phyloP scores from a whole-genome alignment of 2,329 filamentous ascomycete species.

The Colletotrichum liaoningense region DNA sequence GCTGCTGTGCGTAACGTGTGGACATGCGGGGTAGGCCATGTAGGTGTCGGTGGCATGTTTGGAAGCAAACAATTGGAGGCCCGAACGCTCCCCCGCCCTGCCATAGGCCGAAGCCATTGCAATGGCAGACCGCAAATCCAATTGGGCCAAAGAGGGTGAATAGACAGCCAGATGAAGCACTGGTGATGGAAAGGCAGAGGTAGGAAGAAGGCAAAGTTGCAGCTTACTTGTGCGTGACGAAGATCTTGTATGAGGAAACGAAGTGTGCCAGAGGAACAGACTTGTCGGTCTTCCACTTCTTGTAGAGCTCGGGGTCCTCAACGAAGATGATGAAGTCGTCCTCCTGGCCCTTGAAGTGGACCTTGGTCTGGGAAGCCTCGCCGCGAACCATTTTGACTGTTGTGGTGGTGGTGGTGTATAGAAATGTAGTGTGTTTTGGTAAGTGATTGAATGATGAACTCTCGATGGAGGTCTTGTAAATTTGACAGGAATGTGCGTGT shows the following conservation, averaged over 20 bases:
- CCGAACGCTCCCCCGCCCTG: not conserved
- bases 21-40: not conserved
- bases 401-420: conserved; percentile 21
- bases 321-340: conserved; percentile 72
- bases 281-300: conserved; percentile 87
- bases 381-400: conserved; percentile 73
- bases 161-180: too few species aligned
- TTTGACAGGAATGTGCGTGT: conserved; percentile 23
- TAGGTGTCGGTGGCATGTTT: not conserved
- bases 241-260: conserved; percentile 88
- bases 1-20: not conserved
- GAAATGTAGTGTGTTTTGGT: conserved; percentile 19
- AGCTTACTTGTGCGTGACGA: conserved; percentile 87
- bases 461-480: conserved; percentile 19
- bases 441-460: conserved; percentile 33
- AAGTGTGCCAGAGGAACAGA: conserved; percentile 85
- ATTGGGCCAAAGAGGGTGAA: not conserved
- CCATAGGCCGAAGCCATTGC: not conserved
- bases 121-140: not conserved
- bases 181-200: not conserved
- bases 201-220: conserved; percentile 17
- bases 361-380: conserved; percentile 77
- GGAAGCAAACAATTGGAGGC: not conserved
- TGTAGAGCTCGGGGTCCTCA: conserved; percentile 70
- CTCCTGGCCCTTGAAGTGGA: conserved; percentile 82